Percentiles rank a stretch among this genome's conserved stretches.
phyloP scores from a whole-genome alignment of 1,284 basidiomycete species.

The Leccinum solheimii region DNA sequence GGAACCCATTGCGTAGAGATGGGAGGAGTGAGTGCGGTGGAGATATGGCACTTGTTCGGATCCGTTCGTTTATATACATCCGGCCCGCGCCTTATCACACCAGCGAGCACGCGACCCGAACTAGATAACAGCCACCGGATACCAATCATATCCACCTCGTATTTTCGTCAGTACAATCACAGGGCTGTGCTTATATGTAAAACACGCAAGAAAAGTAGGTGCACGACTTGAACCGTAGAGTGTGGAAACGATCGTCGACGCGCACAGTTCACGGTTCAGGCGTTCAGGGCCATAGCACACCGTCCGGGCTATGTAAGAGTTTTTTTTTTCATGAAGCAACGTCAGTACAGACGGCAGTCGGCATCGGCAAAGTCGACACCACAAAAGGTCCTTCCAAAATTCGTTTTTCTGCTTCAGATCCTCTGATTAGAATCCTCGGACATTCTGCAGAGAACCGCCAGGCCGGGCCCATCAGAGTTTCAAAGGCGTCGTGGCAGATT shows the following conservation, averaged over 20 bases:
- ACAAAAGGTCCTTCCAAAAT: not conserved
- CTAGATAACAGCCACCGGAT: constrained; percentile 7
- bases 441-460: not conserved
- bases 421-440: not conserved
- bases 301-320: not conserved
- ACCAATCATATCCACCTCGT: not conserved
- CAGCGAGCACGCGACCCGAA: constrained; percentile 13
- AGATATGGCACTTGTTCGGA: constrained; percentile 16
- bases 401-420: not conserved
- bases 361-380: not conserved
- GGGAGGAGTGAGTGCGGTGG: constrained; percentile 4
- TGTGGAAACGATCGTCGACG: not conserved
- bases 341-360: not conserved
- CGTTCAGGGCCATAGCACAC: not conserved
- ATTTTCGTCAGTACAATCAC: not conserved
- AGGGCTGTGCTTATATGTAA: not conserved
- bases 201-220: constrained; percentile 7
- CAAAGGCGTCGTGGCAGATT: constrained; percentile 5
- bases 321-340: not conserved
- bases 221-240: not conserved
- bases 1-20: constrained; percentile 25
- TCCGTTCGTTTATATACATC: constrained; percentile 28
- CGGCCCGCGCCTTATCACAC: constrained; percentile 19
- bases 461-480: not conserved
- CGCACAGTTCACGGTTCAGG: not conserved